Evolutionary conservation across 495 filamentous ascomycete species (phyloP), one percentile per base, ranked within the genome.

Genomic region (Penicillium cosmopolitanum): DNA sequence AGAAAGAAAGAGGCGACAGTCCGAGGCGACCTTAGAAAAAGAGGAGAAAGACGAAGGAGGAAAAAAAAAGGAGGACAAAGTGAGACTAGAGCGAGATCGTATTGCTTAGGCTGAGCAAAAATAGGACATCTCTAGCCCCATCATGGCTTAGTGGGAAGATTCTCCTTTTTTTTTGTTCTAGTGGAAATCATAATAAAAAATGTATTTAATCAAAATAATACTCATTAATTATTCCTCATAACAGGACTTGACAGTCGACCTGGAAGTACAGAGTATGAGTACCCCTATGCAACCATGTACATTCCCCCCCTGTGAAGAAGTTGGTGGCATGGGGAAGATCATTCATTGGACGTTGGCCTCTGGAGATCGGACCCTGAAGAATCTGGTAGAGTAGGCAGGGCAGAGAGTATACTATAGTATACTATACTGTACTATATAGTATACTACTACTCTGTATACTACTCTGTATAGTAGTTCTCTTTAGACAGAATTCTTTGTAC

Each of bases 81-180:
- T 62, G 57, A 64, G 56, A 63, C 57, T 62, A 48, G 51, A 51
- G 53, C 55, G 34, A 50, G 53, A 56, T 62, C 58, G 55, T 54
- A 50, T 50, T 54, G 46, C 50, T 54, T 51, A 28, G 52, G 21
- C 19, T 44, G 42, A n/a, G 60, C 64, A 67, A 69, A 69, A 69
- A 69, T 69, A 69, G 67, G 62, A 53, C n/a, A n/a, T 63, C 59
- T 60, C 61, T 67, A 60, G 28, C 21, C 61, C 55, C 54, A n/a
- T 53, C 60, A 50, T 33, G 34, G 21, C 34, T 42, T 33, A 48
- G 8, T 31, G 51, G 12, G 40, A 50, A 40, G 43, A 42, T 42
- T 56, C 21, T 46, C 52, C 23, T 47, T 58, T 28, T 44, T 56
- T 36, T 25, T 9, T 36, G 53, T 60, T 46, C 15, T 38, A 13